Base-by-base conservation (phyloP, 164 flowering plant genomes). In the grape (Vitis vinifera) region DNA sequence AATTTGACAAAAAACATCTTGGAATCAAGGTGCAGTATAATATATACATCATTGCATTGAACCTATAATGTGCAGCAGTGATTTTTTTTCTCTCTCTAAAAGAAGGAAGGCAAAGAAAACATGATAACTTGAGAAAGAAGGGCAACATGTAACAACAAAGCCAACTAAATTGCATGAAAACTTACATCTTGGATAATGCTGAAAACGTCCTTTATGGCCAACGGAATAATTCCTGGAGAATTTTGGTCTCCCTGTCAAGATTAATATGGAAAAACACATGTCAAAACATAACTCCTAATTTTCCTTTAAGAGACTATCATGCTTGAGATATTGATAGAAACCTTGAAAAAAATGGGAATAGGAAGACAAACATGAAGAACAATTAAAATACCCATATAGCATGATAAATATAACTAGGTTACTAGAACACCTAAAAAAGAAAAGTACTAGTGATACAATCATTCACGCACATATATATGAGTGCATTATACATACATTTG, bases 171-270 rank as follows among this genome's bases (percentile, higher is more conserved):
- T 59, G 17, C 10, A 29, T 47, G 64, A 58, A 64, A 62, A 76
- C 97, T 87, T 84, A 96, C 99, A 81, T 96, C 98, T 84, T 96
- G 99, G 71, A 96, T 96, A 1, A 92, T 90, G 87, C 97, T 90
- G 84, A 95, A 95, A 4, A 95, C 98, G 82, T 95, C 99, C 76
- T 91, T 95, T 86, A 95, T 95, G 3, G 99, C 99, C 85, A 95
- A 73, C 30, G 98, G 99, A 69, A 93, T 93, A 51, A 95, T 69
- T 59, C 99, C 99, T 15, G 98, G 99, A 71, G 92, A 82, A 70
- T 72, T 79, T 73, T 91, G 97, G 82, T 93, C 99, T 62, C 99
- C 99, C 99, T 95, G 88, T 57, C 49, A 76, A 72, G 7, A 75
- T 69, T 47, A 76, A 65, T 5, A 64, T 0, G 15, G 15, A 50